phyloP scores from a whole-genome alignment of 148 eudicot genomes.

The Chenopodium album region DNA sequence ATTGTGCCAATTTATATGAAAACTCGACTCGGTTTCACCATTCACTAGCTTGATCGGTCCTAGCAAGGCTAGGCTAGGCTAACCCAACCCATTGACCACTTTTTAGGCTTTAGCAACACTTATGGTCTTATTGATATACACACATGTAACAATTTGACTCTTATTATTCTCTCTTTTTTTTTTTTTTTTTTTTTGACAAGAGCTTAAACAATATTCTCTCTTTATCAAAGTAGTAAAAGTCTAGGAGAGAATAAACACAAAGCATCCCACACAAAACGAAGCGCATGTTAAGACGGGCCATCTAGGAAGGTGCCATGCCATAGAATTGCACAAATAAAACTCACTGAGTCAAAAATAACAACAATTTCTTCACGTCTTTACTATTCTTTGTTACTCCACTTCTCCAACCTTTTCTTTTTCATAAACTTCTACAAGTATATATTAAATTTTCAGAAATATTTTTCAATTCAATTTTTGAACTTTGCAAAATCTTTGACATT shows the following conservation, averaged over 20 bases:
- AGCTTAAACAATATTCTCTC: no score
- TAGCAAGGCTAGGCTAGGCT: no score
- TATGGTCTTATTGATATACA: no score
- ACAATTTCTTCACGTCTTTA: not conserved
- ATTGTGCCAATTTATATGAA: no score
- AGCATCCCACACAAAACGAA: not conserved
- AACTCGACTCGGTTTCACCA: no score
- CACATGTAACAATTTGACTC: no score
- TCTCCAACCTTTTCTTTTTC: not conserved
- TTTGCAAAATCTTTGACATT: not conserved
- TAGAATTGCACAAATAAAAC: not conserved
- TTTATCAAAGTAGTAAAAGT: no score
- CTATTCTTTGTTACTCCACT: not conserved
- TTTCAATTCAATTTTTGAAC: not conserved
- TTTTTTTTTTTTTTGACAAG: no score
- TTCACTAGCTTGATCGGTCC: no score
- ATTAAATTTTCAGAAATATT: not conserved
- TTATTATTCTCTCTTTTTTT: no score
- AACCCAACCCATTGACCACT: no score
- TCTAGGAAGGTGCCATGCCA: not conserved
- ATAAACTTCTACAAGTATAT: not conserved
- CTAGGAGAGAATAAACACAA: not conserved
- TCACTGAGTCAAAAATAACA: not conserved
- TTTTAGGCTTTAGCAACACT: no score
- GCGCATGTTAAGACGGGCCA: not conserved